Conservation (phyloP, 2,329 filamentous ascomycete species). For the Pyrenophora seminiperda region DNA sequence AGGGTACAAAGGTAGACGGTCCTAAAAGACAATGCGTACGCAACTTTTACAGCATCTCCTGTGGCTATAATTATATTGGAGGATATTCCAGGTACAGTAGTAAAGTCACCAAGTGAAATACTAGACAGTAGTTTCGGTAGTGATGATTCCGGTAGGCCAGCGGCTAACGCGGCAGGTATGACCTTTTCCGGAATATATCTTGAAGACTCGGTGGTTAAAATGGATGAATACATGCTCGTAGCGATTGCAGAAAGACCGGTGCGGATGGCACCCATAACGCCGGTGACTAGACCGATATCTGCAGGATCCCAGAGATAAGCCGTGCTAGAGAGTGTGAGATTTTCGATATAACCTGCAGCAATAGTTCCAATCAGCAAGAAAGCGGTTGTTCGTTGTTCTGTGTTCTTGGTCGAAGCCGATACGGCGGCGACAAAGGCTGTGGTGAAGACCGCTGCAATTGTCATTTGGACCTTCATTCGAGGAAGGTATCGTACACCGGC, state of each 20-base stretch:
- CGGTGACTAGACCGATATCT: slow-evolving; percentile 41
- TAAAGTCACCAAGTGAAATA: slow-evolving; percentile 32
- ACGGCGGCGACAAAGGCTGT: slow-evolving; percentile 36
- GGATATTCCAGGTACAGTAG: slow-evolving; percentile 33
- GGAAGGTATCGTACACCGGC: slow-evolving; percentile 37
- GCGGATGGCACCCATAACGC: slow-evolving; percentile 39
- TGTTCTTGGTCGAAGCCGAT: slow-evolving; percentile 26
- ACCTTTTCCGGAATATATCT: slow-evolving; percentile 38
- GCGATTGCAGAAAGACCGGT: slow-evolving; percentile 32
- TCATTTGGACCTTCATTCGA: slow-evolving; percentile 42
- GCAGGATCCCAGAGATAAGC: slow-evolving; percentile 40
- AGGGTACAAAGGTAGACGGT: slow-evolving; percentile 53
- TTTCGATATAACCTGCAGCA: slow-evolving; percentile 41
- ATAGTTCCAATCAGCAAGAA: slow-evolving; percentile 34
- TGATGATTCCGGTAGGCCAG: slow-evolving; percentile 31
- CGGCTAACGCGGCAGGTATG: slow-evolving; percentile 28
- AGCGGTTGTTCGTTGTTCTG: slow-evolving; percentile 25
- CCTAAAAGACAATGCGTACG: slow-evolving; percentile 53
- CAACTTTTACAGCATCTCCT: slow-evolving; percentile 43
- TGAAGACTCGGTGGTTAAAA: slow-evolving; percentile 34
- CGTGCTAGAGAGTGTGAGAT: slow-evolving; percentile 34
- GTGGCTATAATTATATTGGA: slow-evolving; percentile 39
- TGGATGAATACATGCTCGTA: slow-evolving; percentile 40
- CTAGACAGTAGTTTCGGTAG: slow-evolving; percentile 30
- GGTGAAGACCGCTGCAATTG: slow-evolving; percentile 29